A percentile compares a stretch with the other conserved stretches of the same genome.
Evolutionary conservation across 805 yeast genomes (phyloP).

Genomic region (Candida sphagnicola): DNA sequence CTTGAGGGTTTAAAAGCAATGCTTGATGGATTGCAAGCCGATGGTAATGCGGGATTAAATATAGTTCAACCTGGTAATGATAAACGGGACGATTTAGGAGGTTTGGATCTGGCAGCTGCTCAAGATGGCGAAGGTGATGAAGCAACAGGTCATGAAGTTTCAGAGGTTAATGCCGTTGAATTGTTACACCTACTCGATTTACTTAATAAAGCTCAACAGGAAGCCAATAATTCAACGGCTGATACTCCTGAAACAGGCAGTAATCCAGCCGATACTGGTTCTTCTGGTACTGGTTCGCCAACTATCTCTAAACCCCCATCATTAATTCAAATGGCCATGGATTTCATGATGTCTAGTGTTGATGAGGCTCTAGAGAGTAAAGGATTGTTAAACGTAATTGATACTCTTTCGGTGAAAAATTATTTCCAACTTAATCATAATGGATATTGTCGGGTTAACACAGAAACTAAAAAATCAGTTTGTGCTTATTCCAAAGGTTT

Average conservation of each 20-base stretch:
- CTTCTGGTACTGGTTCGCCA: too few relatives aligned
- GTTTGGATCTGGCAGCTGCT: background rate
- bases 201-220: background rate
- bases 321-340: slow-evolving; percentile 13
- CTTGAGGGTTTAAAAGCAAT: slow-evolving; percentile 1
- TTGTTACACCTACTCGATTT: slow-evolving; percentile 1
- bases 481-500: slow-evolving; percentile 40
- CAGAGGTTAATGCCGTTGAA: slow-evolving; percentile 1
- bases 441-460: slow-evolving; percentile 46
- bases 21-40: background rate
- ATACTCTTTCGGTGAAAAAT: slow-evolving; percentile 42
- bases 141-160: background rate
- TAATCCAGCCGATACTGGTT: too few relatives aligned
- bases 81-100: slow-evolving; percentile 1
- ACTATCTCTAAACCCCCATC: too few relatives aligned
- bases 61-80: background rate
- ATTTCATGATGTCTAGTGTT: background rate
- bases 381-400: slow-evolving; percentile 19
- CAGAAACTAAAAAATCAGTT: slow-evolving; percentile 11
- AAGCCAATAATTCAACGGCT: background rate
- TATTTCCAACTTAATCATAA: slow-evolving; percentile 40
- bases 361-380: slow-evolving; percentile 1
- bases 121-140: background rate
- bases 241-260: too few relatives aligned
- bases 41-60: background rate